Percentiles rank a stretch among this genome's conserved stretches.
phyloP scores from a whole-genome alignment of 2,329 filamentous ascomycete species.

The Rhynchosporium graminicola region DNA sequence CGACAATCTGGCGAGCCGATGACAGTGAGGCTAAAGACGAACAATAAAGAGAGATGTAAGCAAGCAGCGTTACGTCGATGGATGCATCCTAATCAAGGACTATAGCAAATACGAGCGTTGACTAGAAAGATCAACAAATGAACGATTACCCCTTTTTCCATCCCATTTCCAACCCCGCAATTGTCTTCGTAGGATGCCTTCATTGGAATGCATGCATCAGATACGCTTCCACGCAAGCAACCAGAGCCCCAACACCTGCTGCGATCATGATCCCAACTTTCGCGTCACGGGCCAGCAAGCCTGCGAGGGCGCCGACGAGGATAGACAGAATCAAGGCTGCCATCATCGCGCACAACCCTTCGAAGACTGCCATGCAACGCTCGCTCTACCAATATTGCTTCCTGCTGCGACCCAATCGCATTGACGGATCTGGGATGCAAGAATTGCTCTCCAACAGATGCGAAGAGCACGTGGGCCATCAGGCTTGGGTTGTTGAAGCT shows the following conservation, averaged over 20 bases:
- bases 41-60: no score
- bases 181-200: neutral
- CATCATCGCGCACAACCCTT: neutral
- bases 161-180: neutral
- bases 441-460: neutral
- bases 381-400: slow-evolving; percentile 2
- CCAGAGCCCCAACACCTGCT: neutral
- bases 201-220: slow-evolving; percentile 1
- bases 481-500: slow-evolving; percentile 1
- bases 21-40: no score
- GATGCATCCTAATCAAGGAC: no score
- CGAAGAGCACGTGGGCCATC: neutral
- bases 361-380: neutral
- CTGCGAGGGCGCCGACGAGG: neutral
- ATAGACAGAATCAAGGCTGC: neutral
- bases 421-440: neutral
- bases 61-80: no score
- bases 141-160: neutral
- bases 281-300: neutral
- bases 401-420: neutral
- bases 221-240: slow-evolving; percentile 3
- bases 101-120: no score
- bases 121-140: no score
- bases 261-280: slow-evolving; percentile 1
- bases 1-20: no score